phyloP scores from a whole-genome alignment of 2,329 filamentous ascomycete species.

The Aureobasidium melanogenum region DNA sequence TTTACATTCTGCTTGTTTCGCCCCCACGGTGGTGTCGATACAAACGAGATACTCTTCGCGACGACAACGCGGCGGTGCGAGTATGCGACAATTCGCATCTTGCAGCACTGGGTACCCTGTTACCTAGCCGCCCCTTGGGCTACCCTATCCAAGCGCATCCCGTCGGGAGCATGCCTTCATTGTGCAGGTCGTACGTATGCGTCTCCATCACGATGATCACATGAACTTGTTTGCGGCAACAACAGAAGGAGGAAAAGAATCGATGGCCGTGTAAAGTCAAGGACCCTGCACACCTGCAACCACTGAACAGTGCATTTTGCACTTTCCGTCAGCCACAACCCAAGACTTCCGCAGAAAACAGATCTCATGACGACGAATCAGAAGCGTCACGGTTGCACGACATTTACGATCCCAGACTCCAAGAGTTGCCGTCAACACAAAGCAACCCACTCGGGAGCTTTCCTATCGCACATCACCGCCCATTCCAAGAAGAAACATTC shows the following conservation, averaged over 20 bases:
- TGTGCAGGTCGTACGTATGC: not conserved
- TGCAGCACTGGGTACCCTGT: not conserved
- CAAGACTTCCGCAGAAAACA: not conserved
- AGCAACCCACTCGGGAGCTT: not conserved
- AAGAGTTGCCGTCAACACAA: not conserved
- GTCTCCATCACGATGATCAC: not conserved
- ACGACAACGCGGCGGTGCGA: not conserved
- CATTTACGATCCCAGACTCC: not conserved
- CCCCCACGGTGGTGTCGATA: not conserved
- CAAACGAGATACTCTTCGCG: not conserved
- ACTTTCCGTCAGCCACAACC: not conserved
- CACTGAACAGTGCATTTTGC: not conserved
- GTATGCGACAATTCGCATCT: not conserved
- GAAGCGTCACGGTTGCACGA: not conserved
- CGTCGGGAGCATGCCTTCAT: not conserved
- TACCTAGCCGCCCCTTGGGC: not conserved
- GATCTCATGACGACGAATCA: slow-evolving; percentile 9
- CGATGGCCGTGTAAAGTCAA: not conserved
- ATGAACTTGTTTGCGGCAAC: not conserved
- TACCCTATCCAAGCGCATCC: not conserved
- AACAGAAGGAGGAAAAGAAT: not conserved
- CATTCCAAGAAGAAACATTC: not conserved
- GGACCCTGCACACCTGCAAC: not conserved
- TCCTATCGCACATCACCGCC: not conserved
- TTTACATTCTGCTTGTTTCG: slow-evolving; percentile 4